Conservation (phyloP, 2,329 filamentous ascomycete species). For the Cladosporium sphaerospermum region DNA sequence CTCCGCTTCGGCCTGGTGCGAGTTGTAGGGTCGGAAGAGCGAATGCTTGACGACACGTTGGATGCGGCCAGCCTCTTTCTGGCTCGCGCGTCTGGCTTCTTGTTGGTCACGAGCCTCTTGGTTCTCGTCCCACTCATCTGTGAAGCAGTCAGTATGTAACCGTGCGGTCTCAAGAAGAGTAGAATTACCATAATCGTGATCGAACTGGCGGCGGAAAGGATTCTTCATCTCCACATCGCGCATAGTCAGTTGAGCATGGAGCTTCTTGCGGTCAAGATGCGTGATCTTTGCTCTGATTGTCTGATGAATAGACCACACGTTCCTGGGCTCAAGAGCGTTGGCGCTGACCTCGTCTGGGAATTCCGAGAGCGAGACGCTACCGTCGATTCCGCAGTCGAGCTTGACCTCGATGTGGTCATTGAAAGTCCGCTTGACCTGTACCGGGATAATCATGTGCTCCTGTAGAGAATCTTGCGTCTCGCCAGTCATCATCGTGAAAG, state of each 20-base stretch:
- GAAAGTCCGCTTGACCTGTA: slow-evolving; percentile 80
- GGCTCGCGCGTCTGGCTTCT: slow-evolving; percentile 71
- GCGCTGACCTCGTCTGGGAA: slow-evolving; percentile 64
- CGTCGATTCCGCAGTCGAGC: slow-evolving; percentile 91
- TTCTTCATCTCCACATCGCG: slow-evolving; percentile 72
- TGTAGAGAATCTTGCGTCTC: slow-evolving; percentile 79
- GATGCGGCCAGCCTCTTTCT: slow-evolving; percentile 74
- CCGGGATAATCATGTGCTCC: slow-evolving; percentile 87
- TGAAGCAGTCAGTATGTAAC: neutral
- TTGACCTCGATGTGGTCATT: slow-evolving; percentile 90
- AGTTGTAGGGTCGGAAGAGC: slow-evolving; percentile 88
- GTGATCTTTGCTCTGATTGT: slow-evolving; percentile 83
- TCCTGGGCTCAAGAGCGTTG: slow-evolving; percentile 41
- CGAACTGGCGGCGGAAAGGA: slow-evolving; percentile 62
- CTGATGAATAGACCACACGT: slow-evolving; percentile 71
- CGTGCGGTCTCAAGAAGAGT: neutral
- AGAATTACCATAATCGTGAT: slow-evolving; percentile 49
- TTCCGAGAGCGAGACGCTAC: slow-evolving; percentile 74
- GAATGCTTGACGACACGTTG: slow-evolving; percentile 97
- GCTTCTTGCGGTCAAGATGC: slow-evolving; percentile 79
- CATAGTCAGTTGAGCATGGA: slow-evolving; percentile 76
- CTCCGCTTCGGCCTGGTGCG: slow-evolving; percentile 86
- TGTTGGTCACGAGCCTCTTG: slow-evolving; percentile 65
- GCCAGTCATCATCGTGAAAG: slow-evolving; percentile 95
- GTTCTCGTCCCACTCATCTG: slow-evolving; percentile 65